Percentiles rank a stretch among this genome's conserved stretches.
These are phyloP conservation scores for Syzygium grande DNA, from an alignment of 345 rosid species.

Conservation along the genomic window DNA sequence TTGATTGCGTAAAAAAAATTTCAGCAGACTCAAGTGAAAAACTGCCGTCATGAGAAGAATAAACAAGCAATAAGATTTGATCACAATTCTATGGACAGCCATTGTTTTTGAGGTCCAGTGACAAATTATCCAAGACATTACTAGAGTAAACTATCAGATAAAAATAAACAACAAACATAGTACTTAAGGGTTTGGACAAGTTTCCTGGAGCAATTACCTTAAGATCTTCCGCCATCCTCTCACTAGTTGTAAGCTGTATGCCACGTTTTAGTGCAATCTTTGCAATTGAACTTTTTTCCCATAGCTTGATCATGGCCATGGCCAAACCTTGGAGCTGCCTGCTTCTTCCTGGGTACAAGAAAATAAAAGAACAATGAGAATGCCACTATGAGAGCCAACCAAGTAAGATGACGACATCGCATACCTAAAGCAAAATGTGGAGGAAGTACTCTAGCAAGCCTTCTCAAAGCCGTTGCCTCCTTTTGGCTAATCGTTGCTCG, in stretches of 20 bases:
- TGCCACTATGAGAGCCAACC: background rate
- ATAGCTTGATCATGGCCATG: slow-evolving; percentile 67
- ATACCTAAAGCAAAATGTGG: slow-evolving; percentile 95
- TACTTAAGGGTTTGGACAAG: background rate
- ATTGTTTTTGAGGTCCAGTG: background rate
- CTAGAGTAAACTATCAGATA: background rate
- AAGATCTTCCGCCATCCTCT: slow-evolving; percentile 96
- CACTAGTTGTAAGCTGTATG: slow-evolving; percentile 83
- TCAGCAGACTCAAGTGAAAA: background rate
- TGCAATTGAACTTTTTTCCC: slow-evolving; percentile 81
- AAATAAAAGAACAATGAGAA: slow-evolving; percentile 5
- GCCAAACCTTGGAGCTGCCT: slow-evolving; percentile 94
- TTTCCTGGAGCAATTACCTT: slow-evolving; percentile 41
- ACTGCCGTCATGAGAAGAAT: background rate
- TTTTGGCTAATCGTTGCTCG: slow-evolving; percentile 51
- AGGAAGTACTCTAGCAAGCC: slow-evolving; percentile 82
- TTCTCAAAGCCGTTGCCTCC: slow-evolving; percentile 67
- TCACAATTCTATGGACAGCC: background rate
- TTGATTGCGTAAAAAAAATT: background rate
- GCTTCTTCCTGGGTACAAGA: slow-evolving; percentile 61
- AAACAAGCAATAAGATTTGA: background rate
- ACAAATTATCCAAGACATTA: background rate
- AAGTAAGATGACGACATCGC: background rate
- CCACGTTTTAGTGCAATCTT: slow-evolving; percentile 92
- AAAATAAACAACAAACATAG: background rate